Percentiles rank a stretch among this genome's conserved stretches.
These are phyloP conservation scores for Exophiala calicioides DNA, from an alignment of 2,329 filamentous ascomycete genomes.

Conservation along the genomic window DNA sequence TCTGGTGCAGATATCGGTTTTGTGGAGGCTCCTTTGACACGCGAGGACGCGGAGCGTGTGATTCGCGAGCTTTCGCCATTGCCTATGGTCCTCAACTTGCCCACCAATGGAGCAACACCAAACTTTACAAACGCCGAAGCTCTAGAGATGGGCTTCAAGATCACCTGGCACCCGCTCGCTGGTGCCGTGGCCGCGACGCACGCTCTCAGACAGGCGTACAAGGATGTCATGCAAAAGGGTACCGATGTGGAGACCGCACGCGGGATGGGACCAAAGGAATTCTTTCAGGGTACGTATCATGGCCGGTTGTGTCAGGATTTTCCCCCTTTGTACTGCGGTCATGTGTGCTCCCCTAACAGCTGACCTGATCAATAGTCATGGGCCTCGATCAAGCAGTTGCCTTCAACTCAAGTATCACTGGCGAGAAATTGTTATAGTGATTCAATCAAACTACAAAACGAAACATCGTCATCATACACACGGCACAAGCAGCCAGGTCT, in stretches of 20 bases:
- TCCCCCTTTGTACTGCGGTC: too few relatives aligned
- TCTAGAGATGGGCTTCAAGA: conserved; percentile 41
- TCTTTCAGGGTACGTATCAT: conserved; percentile 6
- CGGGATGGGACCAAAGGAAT: neutral
- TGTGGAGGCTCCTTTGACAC: conserved; percentile 42
- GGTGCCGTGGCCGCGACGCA: neutral
- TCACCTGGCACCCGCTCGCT: conserved; percentile 29
- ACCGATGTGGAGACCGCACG: conserved; percentile 1
- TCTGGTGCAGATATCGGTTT: conserved; percentile 44
- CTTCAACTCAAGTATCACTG: too few relatives aligned
- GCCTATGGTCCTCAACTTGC: conserved; percentile 47
- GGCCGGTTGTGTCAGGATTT: too few relatives aligned
- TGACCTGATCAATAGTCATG: too few relatives aligned
- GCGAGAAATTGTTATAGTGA: too few relatives aligned
- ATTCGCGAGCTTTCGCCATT: conserved; percentile 40
- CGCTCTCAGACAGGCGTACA: conserved; percentile 1
- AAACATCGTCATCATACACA: too few relatives aligned
- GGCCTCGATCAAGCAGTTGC: too few relatives aligned
- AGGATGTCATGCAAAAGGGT: conserved; percentile 2
- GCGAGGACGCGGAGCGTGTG: conserved; percentile 37
- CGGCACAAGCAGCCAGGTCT: too few relatives aligned
- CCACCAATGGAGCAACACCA: conserved; percentile 45
- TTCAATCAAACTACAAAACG: too few relatives aligned
- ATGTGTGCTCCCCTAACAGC: too few relatives aligned
- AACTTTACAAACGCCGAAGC: conserved; percentile 41